These are phyloP conservation scores for Aspergillus coremiiformis DNA, from an alignment of 495 filamentous ascomycete species.

Conservation along the genomic window DNA sequence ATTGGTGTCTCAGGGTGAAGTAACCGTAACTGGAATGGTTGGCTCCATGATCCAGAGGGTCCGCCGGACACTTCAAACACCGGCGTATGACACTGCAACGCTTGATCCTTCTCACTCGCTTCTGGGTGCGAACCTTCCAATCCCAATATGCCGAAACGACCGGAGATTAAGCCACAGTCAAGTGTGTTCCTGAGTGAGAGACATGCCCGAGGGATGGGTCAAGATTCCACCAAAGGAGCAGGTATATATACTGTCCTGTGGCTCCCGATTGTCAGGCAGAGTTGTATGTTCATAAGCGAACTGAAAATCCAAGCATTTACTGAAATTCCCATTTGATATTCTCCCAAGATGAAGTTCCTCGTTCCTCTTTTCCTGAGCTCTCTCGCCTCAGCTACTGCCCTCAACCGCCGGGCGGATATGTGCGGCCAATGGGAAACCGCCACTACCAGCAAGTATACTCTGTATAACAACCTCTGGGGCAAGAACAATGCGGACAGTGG, in stretches of 20 bases:
- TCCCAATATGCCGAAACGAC: background rate
- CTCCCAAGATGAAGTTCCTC: conserved; percentile 31
- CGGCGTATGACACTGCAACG: background rate
- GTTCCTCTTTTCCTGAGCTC: conserved; percentile 26
- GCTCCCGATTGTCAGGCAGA: background rate
- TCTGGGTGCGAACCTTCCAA: background rate
- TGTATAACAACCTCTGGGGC: conserved; percentile 54
- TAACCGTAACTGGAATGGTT: background rate
- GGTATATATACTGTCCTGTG: background rate
- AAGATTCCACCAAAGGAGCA: background rate
- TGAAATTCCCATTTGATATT: conserved; percentile 1
- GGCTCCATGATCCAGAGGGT: background rate
- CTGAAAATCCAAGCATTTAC: background rate
- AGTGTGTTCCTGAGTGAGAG: background rate
- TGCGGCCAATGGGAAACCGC: conserved; percentile 45
- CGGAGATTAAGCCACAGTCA: background rate
- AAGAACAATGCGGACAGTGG: conserved; percentile 35
- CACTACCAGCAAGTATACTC: conserved; percentile 40
- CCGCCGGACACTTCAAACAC: background rate
- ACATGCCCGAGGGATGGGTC: background rate
- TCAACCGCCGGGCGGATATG: conserved; percentile 37
- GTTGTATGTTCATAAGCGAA: background rate
- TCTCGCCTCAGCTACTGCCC: conserved; percentile 23
- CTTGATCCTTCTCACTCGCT: background rate
- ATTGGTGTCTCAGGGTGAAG: background rate